Evolutionary conservation across 2,329 filamentous ascomycete genomes (phyloP), one percentile per base, ranked within the genome.

Genomic region (Neopestalotiopsis sp.): DNA sequence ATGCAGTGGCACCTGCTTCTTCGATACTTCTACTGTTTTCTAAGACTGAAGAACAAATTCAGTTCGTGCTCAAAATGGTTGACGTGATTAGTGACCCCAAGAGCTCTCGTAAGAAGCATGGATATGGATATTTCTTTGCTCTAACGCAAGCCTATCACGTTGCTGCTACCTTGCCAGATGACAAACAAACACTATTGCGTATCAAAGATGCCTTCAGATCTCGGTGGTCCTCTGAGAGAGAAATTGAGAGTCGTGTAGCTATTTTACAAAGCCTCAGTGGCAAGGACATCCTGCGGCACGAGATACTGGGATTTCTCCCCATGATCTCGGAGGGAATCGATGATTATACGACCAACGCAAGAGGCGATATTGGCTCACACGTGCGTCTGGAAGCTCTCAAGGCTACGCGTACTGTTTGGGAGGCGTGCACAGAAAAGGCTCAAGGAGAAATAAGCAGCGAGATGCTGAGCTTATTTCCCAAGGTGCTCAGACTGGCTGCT

Each of bases 311-410:
- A 2, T 86, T 90, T 68, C 70, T 87, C 1, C 73, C 75, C 0
- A 71, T 89, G 1, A 78, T 92, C 9, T 76, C 79, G 0, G 86
- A 87, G 56, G 89, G 91, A 0, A 81, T 99, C 34, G 92, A 95
- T 72, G 95, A 99, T 77, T 98, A 98, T 76, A 97, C 94, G 0
- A 95, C 94, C 3, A 95, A 94, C 72, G 91, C 95, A 14, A 87
- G 94, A 68, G 96, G 96, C 17, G 96, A 99, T 76, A 88, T 98
- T 63, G 96, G 96, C 4, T 97, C 95, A 0, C 88, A 95, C 66
- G 92, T 97, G 4, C 88, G 96, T 3, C 83, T 95, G 4, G 92
- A 95, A 78, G 95, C 94, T 30, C 86, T 98, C 13, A 86, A 91
- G 77, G 95, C 93, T 17, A 88, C 95, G 1, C 88, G 88, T 69